These are phyloP conservation scores for Cephaloascus fragrans DNA, from an alignment of 805 yeast species.

Conservation along the genomic window DNA sequence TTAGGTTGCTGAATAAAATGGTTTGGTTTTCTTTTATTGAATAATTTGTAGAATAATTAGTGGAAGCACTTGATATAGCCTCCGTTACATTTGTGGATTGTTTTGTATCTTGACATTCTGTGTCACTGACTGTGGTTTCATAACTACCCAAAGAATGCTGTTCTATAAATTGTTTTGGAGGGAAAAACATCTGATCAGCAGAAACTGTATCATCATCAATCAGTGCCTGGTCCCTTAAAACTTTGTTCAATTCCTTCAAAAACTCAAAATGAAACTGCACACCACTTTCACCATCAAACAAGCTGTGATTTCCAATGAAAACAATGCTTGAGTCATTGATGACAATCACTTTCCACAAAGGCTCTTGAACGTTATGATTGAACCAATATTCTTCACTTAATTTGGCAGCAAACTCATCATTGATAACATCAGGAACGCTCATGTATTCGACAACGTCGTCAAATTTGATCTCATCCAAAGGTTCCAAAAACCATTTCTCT, in stretches of 20 bases:
- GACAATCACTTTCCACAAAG: background rate
- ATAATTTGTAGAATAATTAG: background rate
- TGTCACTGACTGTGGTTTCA: background rate
- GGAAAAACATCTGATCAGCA: no score
- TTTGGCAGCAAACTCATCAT: background rate
- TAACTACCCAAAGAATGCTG: background rate
- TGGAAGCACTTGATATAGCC: background rate
- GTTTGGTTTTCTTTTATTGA: no score
- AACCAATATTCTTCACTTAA: background rate
- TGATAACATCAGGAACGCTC: background rate
- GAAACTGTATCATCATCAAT: background rate
- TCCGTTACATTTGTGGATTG: background rate
- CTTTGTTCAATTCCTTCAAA: background rate
- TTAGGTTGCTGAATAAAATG: background rate
- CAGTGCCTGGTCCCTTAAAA: background rate
- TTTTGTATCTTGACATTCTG: background rate
- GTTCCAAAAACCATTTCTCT: background rate
- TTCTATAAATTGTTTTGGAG: no score
- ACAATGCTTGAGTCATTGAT: background rate
- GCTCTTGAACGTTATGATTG: background rate
- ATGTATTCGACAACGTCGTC: background rate
- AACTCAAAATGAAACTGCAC: background rate
- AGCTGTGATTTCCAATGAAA: background rate
- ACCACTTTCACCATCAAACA: slow-evolving; percentile 1
- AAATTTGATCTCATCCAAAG: background rate